Evolutionary conservation across 2,329 filamentous ascomycete genomes (phyloP).

Genomic region (Colletotrichum godetiae): DNA sequence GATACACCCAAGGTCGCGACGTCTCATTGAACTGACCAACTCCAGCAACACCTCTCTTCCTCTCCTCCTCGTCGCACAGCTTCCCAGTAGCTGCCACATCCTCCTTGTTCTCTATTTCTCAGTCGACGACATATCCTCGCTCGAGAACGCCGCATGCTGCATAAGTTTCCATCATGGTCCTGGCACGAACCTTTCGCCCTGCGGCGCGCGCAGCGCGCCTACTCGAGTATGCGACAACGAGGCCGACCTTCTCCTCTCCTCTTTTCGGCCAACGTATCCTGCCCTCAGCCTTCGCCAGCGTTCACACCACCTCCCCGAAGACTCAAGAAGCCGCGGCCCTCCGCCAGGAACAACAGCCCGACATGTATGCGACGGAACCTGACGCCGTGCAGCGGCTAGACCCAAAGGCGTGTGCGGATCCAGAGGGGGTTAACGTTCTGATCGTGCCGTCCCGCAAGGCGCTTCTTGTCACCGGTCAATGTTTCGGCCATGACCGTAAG

Average conservation of each 20-base stretch:
- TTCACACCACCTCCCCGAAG: conserved; percentile 27
- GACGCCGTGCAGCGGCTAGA: background rate
- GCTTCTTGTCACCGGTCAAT: background rate
- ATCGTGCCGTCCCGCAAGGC: background rate
- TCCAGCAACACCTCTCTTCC: background rate
- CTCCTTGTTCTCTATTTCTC: background rate
- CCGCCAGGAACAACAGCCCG: background rate
- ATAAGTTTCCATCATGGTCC: background rate
- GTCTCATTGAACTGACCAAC: background rate
- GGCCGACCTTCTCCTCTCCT: background rate
- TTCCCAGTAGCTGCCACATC: conserved; percentile 1
- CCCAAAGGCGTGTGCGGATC: background rate
- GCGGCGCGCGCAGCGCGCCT: background rate
- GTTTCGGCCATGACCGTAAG: background rate
- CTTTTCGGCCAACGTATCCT: background rate
- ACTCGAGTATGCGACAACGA: background rate
- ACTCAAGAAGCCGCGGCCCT: conserved; percentile 6
- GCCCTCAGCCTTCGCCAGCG: background rate
- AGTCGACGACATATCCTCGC: too few relatives aligned
- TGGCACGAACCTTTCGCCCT: background rate
- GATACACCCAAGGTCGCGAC: background rate
- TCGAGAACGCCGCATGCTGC: background rate
- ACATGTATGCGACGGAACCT: background rate
- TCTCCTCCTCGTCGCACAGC: background rate
- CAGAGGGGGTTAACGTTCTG: background rate